These are phyloP conservation scores for Xylaria sp. DNA, from an alignment of 2,329 filamentous ascomycete genomes.

Conservation along the genomic window DNA sequence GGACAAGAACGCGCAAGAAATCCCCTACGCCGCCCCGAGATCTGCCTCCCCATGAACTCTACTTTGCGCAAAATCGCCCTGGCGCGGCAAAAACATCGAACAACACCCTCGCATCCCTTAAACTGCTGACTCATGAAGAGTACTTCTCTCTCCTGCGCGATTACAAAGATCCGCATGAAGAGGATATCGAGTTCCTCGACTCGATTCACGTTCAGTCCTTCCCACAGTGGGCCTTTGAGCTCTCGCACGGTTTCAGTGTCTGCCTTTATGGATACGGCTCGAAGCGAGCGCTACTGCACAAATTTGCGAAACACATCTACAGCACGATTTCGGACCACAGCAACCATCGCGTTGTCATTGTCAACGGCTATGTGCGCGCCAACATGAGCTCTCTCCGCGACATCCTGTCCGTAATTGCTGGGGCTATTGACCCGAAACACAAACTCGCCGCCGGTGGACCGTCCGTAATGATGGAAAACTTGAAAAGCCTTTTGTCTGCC, in stretches of 20 bases:
- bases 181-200: constrained; percentile 77
- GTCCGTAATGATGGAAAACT: constrained; percentile 72
- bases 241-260: constrained; percentile 85
- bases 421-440: constrained; percentile 65
- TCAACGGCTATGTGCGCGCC: constrained; percentile 83
- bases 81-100: constrained; percentile 86
- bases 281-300: constrained; percentile 78
- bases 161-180: constrained; percentile 74
- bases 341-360: constrained; percentile 75
- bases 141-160: constrained; percentile 79
- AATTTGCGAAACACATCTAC: constrained; percentile 79
- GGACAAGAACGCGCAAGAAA: constrained; percentile 60
- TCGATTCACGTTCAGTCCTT: constrained; percentile 84
- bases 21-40: constrained; percentile 84
- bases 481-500: constrained; percentile 70
- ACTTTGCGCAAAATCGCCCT: constrained; percentile 91
- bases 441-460: constrained; percentile 71
- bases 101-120: constrained; percentile 80
- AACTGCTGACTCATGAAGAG: constrained; percentile 88
- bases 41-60: constrained; percentile 87
- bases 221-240: constrained; percentile 91
- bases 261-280: constrained; percentile 95
- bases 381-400: constrained; percentile 72
- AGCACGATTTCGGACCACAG: constrained; percentile 53
- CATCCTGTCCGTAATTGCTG: constrained; percentile 74